Conservation (phyloP, 225 moss, liverwort and hornwort genomes). For the Polytrichum commune region DNA sequence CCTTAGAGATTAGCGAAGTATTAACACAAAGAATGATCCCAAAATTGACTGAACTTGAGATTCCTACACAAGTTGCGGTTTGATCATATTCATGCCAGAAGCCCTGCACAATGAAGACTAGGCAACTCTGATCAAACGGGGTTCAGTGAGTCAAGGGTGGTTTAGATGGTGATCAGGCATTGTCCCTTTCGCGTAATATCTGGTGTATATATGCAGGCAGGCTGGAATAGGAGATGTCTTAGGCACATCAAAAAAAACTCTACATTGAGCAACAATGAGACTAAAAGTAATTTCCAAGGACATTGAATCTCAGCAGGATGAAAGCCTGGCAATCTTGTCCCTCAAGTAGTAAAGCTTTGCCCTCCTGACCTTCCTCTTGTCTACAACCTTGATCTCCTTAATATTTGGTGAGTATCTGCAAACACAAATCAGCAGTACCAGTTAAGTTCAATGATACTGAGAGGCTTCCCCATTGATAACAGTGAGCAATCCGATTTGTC, state of each 20-base stretch:
- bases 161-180: not conserved
- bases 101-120: not conserved
- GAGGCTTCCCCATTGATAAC: no score
- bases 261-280: slow-evolving; percentile 48
- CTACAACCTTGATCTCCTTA: slow-evolving; percentile 97
- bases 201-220: not conserved
- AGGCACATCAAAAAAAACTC: slow-evolving; percentile 10
- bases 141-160: not conserved
- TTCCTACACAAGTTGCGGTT: not conserved
- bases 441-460: no score
- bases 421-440: not conserved
- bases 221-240: not conserved
- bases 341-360: slow-evolving; percentile 97
- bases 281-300: slow-evolving; percentile 27
- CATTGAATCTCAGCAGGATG: slow-evolving; percentile 63
- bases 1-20: not conserved
- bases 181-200: not conserved
- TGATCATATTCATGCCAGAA: not conserved
- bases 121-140: not conserved
- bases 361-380: slow-evolving; percentile 94
- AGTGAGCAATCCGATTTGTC: no score
- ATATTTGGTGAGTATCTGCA: slow-evolving; percentile 97
- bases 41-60: not conserved
- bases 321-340: slow-evolving; percentile 95
- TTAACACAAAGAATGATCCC: slow-evolving; percentile 1